These are phyloP conservation scores for Acaromyces ingoldii DNA, from an alignment of 1,284 basidiomycete genomes.

Conservation along the genomic window DNA sequence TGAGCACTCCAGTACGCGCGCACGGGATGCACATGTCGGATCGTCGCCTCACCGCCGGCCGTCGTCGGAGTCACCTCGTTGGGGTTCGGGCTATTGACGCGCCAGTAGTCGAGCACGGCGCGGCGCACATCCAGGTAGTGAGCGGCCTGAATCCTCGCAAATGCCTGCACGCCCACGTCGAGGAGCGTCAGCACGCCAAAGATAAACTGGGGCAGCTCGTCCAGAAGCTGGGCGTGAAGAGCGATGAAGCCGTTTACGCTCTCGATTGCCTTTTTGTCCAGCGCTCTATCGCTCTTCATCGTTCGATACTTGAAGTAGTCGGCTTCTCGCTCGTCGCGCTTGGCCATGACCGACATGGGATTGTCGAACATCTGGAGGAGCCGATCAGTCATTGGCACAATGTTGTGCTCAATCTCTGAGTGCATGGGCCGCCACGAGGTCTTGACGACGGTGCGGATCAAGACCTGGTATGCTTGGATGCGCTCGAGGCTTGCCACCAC, in stretches of 20 bases:
- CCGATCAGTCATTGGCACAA: conserved; percentile 42
- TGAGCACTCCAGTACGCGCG: conserved; percentile 35
- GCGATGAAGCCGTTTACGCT: conserved; percentile 50
- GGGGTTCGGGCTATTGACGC: conserved; percentile 1
- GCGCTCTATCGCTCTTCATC: too few species aligned
- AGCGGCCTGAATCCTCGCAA: conserved; percentile 45
- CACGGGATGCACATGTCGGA: conserved; percentile 27
- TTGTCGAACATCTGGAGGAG: conserved; percentile 33
- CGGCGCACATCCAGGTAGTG: conserved; percentile 19
- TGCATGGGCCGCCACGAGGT: conserved; percentile 27
- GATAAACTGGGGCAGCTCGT: conserved; percentile 52
- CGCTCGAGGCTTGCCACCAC: too few species aligned
- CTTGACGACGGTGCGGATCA: not conserved
- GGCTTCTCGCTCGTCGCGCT: conserved; percentile 48
- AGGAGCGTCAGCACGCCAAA: conserved; percentile 48
- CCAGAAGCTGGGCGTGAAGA: conserved; percentile 51
- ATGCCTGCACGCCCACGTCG: conserved; percentile 47
- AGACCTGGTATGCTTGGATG: not conserved
- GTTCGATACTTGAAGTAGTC: conserved; percentile 47
- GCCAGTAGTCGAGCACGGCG: conserved; percentile 24
- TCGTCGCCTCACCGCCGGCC: conserved; percentile 19
- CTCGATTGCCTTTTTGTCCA: conserved; percentile 27
- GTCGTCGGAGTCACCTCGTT: conserved; percentile 14
- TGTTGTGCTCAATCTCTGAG: conserved; percentile 20
- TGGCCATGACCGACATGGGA: conserved; percentile 45